Percentiles rank a stretch among this genome's conserved stretches.
phyloP scores from a whole-genome alignment of 2,329 filamentous ascomycete genomes.

The Aaosphaeria pasadenensis region DNA sequence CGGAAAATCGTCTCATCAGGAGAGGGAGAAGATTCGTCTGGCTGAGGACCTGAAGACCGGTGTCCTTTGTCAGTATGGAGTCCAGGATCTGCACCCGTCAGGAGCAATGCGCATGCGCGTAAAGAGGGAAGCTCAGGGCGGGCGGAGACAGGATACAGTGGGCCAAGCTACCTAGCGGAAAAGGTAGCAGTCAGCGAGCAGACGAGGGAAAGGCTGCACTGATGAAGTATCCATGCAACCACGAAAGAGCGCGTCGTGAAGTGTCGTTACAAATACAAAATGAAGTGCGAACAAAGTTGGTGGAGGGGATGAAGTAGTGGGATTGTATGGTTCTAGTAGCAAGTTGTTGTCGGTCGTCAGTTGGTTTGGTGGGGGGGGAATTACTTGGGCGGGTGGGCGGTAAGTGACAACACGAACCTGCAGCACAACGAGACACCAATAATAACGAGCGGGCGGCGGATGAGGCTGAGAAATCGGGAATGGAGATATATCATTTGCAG shows the following conservation, averaged over 20 bases:
- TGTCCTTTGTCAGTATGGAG: too few species aligned
- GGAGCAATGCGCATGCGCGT: background rate
- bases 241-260: conserved; percentile 3
- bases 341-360: too few species aligned
- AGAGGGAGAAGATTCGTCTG: background rate
- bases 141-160: background rate
- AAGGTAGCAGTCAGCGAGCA: conserved; percentile 9
- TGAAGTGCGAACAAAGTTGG: background rate
- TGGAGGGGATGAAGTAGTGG: background rate
- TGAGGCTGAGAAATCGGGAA: too few species aligned
- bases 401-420: too few species aligned
- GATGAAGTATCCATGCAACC: conserved; percentile 14
- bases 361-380: background rate
- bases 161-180: conserved; percentile 15
- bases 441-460: too few species aligned
- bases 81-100: background rate
- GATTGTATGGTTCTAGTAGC: too few species aligned
- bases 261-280: conserved; percentile 15
- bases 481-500: too few species aligned
- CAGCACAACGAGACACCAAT: too few species aligned
- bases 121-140: background rate
- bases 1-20: conserved; percentile 9
- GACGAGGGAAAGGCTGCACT: conserved; percentile 8
- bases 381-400: too few species aligned
- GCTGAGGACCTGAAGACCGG: background rate